phyloP scores from a whole-genome alignment of 108 stramenopile genomes.

The Cyclostephanos tholiformis region DNA sequence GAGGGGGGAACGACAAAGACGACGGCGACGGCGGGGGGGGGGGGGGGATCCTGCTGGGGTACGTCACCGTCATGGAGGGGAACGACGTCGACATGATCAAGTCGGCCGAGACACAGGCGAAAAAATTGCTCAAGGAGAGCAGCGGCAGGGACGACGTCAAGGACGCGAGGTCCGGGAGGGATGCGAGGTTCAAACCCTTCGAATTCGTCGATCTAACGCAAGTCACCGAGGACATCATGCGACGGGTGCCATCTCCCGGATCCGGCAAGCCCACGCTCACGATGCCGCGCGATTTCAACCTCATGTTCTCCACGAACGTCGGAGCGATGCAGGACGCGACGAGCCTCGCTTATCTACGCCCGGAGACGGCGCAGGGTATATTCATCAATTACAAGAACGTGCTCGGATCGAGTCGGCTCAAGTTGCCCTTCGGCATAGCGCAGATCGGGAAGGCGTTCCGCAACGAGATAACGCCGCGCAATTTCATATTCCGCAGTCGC shows the following conservation, averaged over 20 bases:
- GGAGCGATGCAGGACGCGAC: slow-evolving; percentile 87
- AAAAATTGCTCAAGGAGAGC: slow-evolving; percentile 63
- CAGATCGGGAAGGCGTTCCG: slow-evolving; percentile 98
- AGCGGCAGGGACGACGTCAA: too few species aligned
- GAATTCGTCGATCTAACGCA: slow-evolving; percentile 78
- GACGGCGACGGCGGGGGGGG: slow-evolving; percentile 50
- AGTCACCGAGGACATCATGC: slow-evolving; percentile 80
- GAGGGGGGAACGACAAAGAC: too few species aligned
- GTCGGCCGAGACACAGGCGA: slow-evolving; percentile 74
- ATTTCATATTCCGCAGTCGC: slow-evolving; percentile 96
- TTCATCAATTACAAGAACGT: slow-evolving; percentile 97
- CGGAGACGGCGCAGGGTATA: slow-evolving; percentile 99
- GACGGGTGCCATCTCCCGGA: slow-evolving; percentile 88
- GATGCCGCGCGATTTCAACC: slow-evolving; percentile 94
- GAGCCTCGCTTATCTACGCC: slow-evolving; percentile 90
- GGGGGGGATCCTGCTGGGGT: slow-evolving; percentile 63
- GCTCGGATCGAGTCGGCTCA: slow-evolving; percentile 69
- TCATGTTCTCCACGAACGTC: slow-evolving; percentile 97
- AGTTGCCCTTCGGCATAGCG: slow-evolving; percentile 95
- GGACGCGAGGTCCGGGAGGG: slow-evolving; percentile 48
- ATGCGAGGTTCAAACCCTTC: slow-evolving; percentile 60
- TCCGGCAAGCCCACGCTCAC: slow-evolving; percentile 90
- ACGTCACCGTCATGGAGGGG: slow-evolving; percentile 88
- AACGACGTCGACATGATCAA: slow-evolving; percentile 86
- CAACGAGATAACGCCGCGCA: slow-evolving; percentile 97